Evolutionary conservation across 2,329 filamentous ascomycete species (phyloP), one percentile per base, ranked within the genome.

Genomic region (Diaporthe helianthi): DNA sequence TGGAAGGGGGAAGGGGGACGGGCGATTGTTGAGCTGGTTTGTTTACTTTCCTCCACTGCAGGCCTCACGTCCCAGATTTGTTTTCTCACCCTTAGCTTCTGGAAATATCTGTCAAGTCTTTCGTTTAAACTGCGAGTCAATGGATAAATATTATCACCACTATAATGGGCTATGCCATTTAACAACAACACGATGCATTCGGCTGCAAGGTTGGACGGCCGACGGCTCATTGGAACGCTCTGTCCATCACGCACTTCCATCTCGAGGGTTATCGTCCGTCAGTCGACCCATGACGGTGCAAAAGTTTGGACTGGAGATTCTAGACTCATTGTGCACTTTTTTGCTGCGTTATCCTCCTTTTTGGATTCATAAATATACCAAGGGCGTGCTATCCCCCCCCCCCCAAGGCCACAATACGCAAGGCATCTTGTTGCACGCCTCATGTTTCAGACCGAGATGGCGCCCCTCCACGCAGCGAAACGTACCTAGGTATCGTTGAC

Each of bases 1-100:
- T 47, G 52, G 36, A 13, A 1, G 36, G 36, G 36, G 36, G 36
- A 38, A 36, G 15, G n/a, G n/a, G n/a, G n/a, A n/a, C n/a, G n/a
- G n/a, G n/a, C n/a, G n/a, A n/a, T n/a, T n/a, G n/a, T n/a, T 49
- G 65, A 38, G 26, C 49, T 52, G 24, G 38, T 61, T 71, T 71
- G 58, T 63, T 63, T 63, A 49, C 58, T 49, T 49, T 38, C 24
- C 19, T 7, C 38, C 19, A 19, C 58, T 33, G 41, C 41, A 61
- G 58, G 41, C 29, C 58, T 63, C 58, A 63, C 58, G 58, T 63
- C 44, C 58, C 29, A 49, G 58, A 19, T 33, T 7, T 3, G 13
- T 17, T 22, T 22, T 9, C 19, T 22, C 24, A 24, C 17, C 12
- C 19, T 19, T 63, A 6, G 44, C 26, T 49, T 15, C 8, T 47